Percentiles rank a stretch among this genome's conserved stretches.
Conservation (phyloP, 768 basidiomycete genomes). For the Pholiota conissans region DNA sequence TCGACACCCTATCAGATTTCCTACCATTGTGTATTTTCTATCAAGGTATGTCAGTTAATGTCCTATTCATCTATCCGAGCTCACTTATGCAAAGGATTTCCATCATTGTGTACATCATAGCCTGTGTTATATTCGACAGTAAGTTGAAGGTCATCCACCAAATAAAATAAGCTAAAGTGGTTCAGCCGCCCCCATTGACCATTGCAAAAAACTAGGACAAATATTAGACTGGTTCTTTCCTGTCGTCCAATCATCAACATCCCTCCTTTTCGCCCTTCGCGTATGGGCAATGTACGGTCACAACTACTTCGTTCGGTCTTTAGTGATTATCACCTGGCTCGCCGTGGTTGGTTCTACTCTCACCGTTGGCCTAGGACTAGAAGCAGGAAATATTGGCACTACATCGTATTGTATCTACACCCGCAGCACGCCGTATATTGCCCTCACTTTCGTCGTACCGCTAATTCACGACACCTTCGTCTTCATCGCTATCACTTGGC, state of each 20-base stretch:
- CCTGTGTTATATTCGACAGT: background rate
- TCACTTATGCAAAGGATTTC: background rate
- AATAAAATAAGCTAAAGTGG: no score
- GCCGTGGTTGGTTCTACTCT: background rate
- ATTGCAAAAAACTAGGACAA: background rate
- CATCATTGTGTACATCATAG: background rate
- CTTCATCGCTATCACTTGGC: background rate
- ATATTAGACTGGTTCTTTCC: background rate
- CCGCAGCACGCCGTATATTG: background rate
- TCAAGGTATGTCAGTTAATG: background rate
- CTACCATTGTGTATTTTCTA: background rate
- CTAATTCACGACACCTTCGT: background rate
- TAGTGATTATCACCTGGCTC: background rate
- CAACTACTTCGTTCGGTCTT: background rate
- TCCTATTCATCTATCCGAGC: background rate
- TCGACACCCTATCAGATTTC: background rate
- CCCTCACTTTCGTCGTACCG: background rate
- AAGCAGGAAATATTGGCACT: background rate
- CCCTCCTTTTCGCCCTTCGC: background rate
- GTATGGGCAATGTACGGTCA: background rate
- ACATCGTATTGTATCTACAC: background rate
- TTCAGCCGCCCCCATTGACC: background rate
- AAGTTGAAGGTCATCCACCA: background rate
- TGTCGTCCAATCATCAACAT: background rate
- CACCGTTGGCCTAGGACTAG: background rate